Evolutionary conservation across 768 basidiomycete species (phyloP).

Genomic region (Lepiota brunneoincarnata): DNA sequence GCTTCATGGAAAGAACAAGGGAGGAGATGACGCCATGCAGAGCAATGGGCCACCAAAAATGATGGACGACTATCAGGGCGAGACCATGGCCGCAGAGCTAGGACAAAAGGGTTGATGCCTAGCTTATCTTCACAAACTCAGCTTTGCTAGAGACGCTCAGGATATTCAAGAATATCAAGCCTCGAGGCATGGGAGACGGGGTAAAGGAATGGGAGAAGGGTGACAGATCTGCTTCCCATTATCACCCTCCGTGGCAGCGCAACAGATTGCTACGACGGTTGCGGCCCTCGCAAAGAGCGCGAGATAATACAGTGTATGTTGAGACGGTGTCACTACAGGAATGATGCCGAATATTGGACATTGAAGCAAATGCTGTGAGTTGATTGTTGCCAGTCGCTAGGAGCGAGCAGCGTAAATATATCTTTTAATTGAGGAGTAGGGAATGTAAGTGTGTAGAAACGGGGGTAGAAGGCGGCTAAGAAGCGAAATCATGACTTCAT

Average conservation of each 20-base stretch:
- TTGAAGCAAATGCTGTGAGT: neutral
- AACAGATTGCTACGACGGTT: neutral
- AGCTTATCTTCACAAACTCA: no score
- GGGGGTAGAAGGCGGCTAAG: slow-evolving; percentile 12
- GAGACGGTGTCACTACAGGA: no score
- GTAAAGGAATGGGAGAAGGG: slow-evolving; percentile 6
- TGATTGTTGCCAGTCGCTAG: slow-evolving; percentile 5
- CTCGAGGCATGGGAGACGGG: neutral
- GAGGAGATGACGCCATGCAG: no score
- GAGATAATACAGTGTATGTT: no score
- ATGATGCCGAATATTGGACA: neutral
- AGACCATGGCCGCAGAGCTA: no score
- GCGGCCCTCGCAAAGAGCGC: no score
- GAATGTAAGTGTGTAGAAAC: slow-evolving; percentile 6
- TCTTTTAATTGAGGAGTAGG: neutral
- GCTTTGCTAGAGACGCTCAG: neutral
- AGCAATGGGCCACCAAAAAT: no score
- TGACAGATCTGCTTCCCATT: slow-evolving; percentile 2
- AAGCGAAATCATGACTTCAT: slow-evolving; percentile 13
- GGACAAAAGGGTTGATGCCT: no score
- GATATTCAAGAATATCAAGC: neutral
- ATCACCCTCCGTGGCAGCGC: neutral
- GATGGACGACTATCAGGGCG: no score
- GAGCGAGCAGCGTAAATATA: slow-evolving; percentile 5
- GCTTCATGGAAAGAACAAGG: no score